Percentiles rank a stretch among this genome's conserved stretches.
Evolutionary conservation across 805 yeast genomes (phyloP).

Genomic region (Candida sonorensis): DNA sequence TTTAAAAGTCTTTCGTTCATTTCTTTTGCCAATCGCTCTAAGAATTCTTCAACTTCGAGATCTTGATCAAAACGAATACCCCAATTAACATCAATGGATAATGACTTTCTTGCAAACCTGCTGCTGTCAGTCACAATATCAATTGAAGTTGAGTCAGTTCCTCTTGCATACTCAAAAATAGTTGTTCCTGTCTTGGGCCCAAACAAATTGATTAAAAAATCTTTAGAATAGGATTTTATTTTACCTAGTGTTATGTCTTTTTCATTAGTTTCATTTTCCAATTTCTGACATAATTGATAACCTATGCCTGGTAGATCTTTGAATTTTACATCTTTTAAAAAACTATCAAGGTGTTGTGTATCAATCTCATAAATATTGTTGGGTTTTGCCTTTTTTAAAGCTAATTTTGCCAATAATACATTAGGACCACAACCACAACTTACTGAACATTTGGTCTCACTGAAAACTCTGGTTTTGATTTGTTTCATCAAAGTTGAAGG

Average conservation of each 20-base stretch:
- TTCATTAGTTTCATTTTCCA: conserved; percentile 29
- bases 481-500: conserved; percentile 25
- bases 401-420: conserved; percentile 70
- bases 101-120: conserved; percentile 58
- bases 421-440: conserved; percentile 77
- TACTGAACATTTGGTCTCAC: conserved; percentile 53
- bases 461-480: conserved; percentile 35
- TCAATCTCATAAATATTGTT: conserved; percentile 46
- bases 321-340: conserved; percentile 31
- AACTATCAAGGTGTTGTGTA: conserved; percentile 21
- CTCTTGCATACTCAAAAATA: conserved; percentile 53
- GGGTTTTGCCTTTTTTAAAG: conserved; percentile 75
- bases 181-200: conserved; percentile 71
- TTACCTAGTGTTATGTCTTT: conserved; percentile 31
- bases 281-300: conserved; percentile 37
- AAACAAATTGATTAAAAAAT: conserved; percentile 36
- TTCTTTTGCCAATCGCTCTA: conserved; percentile 52
- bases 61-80: conserved; percentile 70
- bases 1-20: conserved; percentile 45
- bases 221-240: conserved; percentile 28
- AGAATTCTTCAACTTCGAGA: conserved; percentile 58
- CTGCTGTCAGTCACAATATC: conserved; percentile 43
- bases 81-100: conserved; percentile 87
- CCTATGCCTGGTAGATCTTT: conserved; percentile 63
- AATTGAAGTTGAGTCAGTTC: conserved; percentile 58